Base-by-base conservation (phyloP, 306 rosid species). In the Prunus mume region DNA sequence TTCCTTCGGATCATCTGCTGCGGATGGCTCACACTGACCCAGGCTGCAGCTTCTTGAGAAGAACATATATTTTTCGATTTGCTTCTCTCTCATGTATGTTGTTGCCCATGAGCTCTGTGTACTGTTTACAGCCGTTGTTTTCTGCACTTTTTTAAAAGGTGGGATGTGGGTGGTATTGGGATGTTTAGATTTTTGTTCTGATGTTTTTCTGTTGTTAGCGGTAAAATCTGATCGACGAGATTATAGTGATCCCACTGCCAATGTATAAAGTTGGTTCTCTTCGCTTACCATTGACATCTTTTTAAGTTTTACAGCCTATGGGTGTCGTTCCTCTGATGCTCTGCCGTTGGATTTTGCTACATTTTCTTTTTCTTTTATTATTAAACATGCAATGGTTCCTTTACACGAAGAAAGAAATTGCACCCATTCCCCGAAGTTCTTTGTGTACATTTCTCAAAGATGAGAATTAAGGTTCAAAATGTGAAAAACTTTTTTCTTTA, bases 1-100 rank as follows among this genome's bases (percentile, higher is more conserved):
- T 2, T 84, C 91, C 38, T 95, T 90, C 15, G 91, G 84, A 76
- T 83, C 90, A 6, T 69, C 79, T 63, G 79, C 78, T 18, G 15
- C 82, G 32, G 96, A 85, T 66, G 86, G 77, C 65, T 68, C 34
- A 83, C 79, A 65, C 64, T 73, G 75, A 68, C 83, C 61, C 61
- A 13, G 71, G 76, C 73, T 76, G 85, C 89, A 82, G 84, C 85
- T 69, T 79, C 72, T 81, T 74, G 84, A 88, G 86, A 81, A 82
- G 83, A 83, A 76, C 86, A 75, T 60, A 71, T 68, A 72, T 82
- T 79, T 85, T 81, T 65, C 22, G 27, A 38, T 34, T 34, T 65
- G 69, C 69, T 38, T 65, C 69, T 34, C 20, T 63, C 69, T 65
- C 69, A 34, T 65, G 69, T 34, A 32, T 34, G 69, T 32, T 65